Evolutionary conservation across 2,329 filamentous ascomycete genomes (phyloP), one percentile per base, ranked within the genome.

Genomic region (Paraconiothyrium brasiliense): DNA sequence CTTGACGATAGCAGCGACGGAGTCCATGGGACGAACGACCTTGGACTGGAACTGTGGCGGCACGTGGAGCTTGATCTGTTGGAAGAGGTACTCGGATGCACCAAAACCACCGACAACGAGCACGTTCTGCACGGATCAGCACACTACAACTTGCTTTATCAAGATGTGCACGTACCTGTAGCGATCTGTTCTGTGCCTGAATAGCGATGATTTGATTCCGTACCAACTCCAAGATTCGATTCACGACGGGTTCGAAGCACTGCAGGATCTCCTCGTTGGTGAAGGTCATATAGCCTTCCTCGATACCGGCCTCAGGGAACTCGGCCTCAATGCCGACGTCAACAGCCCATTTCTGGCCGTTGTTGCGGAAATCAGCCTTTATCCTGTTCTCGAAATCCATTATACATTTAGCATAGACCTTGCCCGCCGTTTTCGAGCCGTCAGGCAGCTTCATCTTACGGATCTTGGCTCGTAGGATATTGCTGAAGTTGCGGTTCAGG

Each of bases 321-420:
- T 98, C 95, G 47, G 94, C 93, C 84, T 99, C 95, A 73, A 99
- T 98, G 76, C 95, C 95, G 54, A 99, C 95, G 77, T 99, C 95
- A 22, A 98, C 94, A 48, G 95, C 95, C 95, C 95, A 98, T 80
- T 98, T 98, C 81, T 98, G 94, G 54, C 94, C 94, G 79, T 97
- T 98, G 84, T 98, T 98, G 67, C 95, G 89, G 90, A 99, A 99
- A 80, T 98, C 95, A 54, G 95, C 95, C 86, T 99, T 99, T 87
- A 99, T 97, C 79, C 95, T 87, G 87, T 98, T 98, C 84, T 99
- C 95, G 74, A 99, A 99, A 81, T 99, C 95, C 94, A 98, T 98
- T 81, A 99, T 98, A 80, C 94, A 98, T 84, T 98, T 98, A 69
- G 94, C 94, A 80, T 98, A 98, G 58, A 99, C 95, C 80, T 94